These are phyloP conservation scores for Melanogaster broomeanus DNA, from an alignment of 768 basidiomycete species.

Conservation along the genomic window DNA sequence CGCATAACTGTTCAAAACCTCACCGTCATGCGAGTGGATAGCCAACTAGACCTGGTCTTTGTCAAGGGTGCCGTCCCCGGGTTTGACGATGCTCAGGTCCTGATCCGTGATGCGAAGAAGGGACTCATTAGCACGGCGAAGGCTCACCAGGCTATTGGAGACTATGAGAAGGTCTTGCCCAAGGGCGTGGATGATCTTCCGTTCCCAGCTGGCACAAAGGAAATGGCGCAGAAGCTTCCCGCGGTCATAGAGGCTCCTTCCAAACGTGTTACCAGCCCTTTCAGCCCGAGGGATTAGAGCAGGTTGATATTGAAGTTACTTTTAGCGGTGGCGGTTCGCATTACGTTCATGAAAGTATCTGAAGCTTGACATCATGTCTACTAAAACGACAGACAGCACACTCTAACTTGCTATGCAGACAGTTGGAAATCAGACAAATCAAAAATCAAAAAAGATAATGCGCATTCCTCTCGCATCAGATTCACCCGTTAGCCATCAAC, in stretches of 20 bases:
- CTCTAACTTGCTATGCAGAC: too few relatives aligned
- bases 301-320: constrained; percentile 10
- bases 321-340: not conserved
- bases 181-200: constrained; percentile 84
- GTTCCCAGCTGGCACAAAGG: constrained; percentile 87
- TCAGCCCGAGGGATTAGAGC: constrained; percentile 67
- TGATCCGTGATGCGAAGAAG: constrained; percentile 89
- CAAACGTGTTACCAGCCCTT: constrained; percentile 76
- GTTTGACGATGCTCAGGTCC: constrained; percentile 82
- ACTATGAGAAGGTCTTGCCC: constrained; percentile 77
- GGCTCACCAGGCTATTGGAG: constrained; percentile 68
- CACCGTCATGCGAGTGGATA: constrained; percentile 85
- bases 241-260: constrained; percentile 70
- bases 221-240: constrained; percentile 69
- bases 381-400: too few relatives aligned
- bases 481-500: too few relatives aligned
- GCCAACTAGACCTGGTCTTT: constrained; percentile 82
- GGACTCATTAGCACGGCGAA: constrained; percentile 63
- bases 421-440: too few relatives aligned
- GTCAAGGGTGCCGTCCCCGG: constrained; percentile 93
- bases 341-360: not conserved
- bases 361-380: too few relatives aligned
- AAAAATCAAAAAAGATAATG: too few relatives aligned
- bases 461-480: too few relatives aligned
- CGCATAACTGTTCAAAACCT: constrained; percentile 88